Evolutionary conservation across 2,329 filamentous ascomycete species (phyloP).

Genomic region (Venturiaceae sp.): DNA sequence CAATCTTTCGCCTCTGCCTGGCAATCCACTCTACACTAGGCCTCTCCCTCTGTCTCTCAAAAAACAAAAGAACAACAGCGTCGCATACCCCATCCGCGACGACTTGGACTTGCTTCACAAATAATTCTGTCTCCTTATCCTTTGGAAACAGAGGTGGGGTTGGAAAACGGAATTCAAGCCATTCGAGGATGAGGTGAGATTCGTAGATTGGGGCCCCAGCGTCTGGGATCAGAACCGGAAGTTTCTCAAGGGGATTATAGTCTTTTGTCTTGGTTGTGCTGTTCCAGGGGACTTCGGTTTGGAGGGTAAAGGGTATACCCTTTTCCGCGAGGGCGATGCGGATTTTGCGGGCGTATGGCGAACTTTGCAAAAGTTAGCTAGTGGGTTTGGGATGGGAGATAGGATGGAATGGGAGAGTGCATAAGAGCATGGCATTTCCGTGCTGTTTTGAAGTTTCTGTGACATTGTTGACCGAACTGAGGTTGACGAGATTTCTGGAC

Average conservation of each 20-base stretch:
- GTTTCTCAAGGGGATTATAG: slow-evolving; percentile 31
- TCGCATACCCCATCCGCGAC: slow-evolving; percentile 27
- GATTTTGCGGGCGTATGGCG: slow-evolving; percentile 28
- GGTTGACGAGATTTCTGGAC: too few species aligned
- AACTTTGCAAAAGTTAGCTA: neutral
- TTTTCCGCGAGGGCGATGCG: slow-evolving; percentile 30
- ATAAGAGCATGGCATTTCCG: too few species aligned
- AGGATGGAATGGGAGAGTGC: neutral
- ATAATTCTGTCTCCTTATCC: slow-evolving; percentile 16
- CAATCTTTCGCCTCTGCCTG: slow-evolving; percentile 10
- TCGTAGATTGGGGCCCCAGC: slow-evolving; percentile 19
- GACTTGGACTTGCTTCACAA: slow-evolving; percentile 24
- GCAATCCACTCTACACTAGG: slow-evolving; percentile 21
- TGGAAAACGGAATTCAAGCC: slow-evolving; percentile 23
- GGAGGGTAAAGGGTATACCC: slow-evolving; percentile 27
- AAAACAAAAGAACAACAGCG: slow-evolving; percentile 26
- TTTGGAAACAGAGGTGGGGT: slow-evolving; percentile 17
- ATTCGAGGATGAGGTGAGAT: slow-evolving; percentile 27
- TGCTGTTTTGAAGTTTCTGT: too few species aligned
- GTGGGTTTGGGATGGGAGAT: neutral
- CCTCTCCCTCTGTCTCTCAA: slow-evolving; percentile 22
- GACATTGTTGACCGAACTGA: too few species aligned
- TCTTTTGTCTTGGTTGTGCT: slow-evolving; percentile 25
- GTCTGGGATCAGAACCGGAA: slow-evolving; percentile 23
- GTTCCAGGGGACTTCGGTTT: slow-evolving; percentile 35